Conservation (phyloP, 2,329 filamentous ascomycete species). For the Aspergillus sp. region DNA sequence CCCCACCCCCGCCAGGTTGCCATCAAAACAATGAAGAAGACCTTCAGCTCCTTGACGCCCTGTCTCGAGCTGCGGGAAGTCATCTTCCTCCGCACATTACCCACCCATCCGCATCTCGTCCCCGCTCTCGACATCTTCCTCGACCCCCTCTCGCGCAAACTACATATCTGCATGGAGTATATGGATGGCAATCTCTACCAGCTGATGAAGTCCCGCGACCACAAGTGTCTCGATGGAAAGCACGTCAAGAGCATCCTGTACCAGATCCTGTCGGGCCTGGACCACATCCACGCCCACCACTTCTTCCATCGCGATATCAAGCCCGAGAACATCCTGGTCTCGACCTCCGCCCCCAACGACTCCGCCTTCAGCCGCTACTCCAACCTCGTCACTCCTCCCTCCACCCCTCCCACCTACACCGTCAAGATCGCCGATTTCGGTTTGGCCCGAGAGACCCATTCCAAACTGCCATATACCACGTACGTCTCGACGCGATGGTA, state of each 20-base stretch:
- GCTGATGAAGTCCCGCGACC: slow-evolving; percentile 96
- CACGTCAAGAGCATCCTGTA: slow-evolving; percentile 98
- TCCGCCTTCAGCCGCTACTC: slow-evolving; percentile 93
- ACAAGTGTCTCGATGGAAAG: slow-evolving; percentile 84
- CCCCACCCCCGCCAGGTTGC: slow-evolving; percentile 65
- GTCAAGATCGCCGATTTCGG: slow-evolving; percentile 99
- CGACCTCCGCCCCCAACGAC: slow-evolving; percentile 81
- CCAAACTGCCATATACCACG: slow-evolving; percentile 93
- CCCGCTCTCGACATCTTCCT: slow-evolving; percentile 97
- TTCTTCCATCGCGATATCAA: slow-evolving; percentile 99
- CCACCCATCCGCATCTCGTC: slow-evolving; percentile 87
- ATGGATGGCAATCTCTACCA: slow-evolving; percentile 99
- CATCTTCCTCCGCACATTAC: slow-evolving; percentile 89
- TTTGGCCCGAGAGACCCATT: slow-evolving; percentile 94
- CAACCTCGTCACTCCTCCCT: slow-evolving; percentile 86
- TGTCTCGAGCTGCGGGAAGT: slow-evolving; percentile 95
- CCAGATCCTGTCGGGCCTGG: slow-evolving; percentile 92
- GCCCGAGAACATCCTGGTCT: slow-evolving; percentile 96
- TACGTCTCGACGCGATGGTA: slow-evolving; percentile 99
- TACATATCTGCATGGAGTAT: slow-evolving; percentile 98
- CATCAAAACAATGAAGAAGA: slow-evolving; percentile 99
- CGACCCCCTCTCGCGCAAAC: slow-evolving; percentile 90
- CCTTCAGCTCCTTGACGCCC: slow-evolving; percentile 85
- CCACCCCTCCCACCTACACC: slow-evolving; percentile 88
- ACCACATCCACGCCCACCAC: slow-evolving; percentile 94